Conservation (phyloP, 1,284 basidiomycete genomes). For the Heliocybe sulcata region DNA sequence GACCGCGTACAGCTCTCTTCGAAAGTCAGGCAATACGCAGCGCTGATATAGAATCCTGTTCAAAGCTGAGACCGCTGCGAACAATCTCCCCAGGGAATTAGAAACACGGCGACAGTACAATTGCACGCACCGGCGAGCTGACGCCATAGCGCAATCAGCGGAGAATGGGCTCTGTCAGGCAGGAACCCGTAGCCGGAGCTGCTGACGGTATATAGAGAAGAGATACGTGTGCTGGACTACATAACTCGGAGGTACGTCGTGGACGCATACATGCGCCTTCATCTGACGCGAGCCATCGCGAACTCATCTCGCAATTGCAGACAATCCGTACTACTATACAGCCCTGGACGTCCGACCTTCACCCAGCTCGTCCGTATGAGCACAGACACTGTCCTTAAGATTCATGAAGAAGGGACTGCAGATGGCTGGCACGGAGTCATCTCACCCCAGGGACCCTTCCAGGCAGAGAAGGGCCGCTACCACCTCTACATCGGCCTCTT, state of each 20-base stretch:
- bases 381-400: background rate
- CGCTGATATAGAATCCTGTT: too few species aligned
- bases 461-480: background rate
- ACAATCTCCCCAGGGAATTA: background rate
- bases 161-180: background rate
- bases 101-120: background rate
- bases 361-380: background rate
- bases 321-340: too few species aligned
- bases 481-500: slow-evolving; percentile 2
- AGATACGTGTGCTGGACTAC: background rate
- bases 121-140: background rate
- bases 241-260: background rate
- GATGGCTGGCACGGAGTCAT: background rate
- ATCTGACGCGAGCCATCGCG: background rate
- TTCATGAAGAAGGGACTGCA: background rate
- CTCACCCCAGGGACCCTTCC: background rate
- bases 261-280: background rate
- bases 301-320: background rate
- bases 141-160: background rate
- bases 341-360: too few species aligned
- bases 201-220: background rate
- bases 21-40: too few species aligned
- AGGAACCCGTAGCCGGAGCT: background rate
- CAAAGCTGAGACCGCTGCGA: background rate
- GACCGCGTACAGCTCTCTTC: too few species aligned